Conservation (phyloP, 805 yeast species). For the Nakazawaea laoshanensis region DNA sequence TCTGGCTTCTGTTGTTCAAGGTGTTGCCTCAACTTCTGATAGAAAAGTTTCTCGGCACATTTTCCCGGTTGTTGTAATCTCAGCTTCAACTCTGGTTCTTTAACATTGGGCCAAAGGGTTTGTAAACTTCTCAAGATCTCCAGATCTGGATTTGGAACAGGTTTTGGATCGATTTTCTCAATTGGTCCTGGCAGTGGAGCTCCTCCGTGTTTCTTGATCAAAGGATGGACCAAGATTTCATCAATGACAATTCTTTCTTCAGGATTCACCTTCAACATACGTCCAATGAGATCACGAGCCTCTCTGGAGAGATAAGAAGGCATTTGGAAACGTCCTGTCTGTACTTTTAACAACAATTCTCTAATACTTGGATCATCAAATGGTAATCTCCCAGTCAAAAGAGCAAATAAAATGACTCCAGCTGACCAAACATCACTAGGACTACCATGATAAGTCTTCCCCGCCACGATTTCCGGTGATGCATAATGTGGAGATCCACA, state of each 20-base stretch:
- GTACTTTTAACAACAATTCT: slow-evolving; percentile 80
- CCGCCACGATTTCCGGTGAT: slow-evolving; percentile 95
- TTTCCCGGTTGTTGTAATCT: slow-evolving; percentile 47
- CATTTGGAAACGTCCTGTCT: slow-evolving; percentile 79
- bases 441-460: slow-evolving; percentile 90
- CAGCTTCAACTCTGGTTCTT: slow-evolving; percentile 39
- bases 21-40: slow-evolving; percentile 65
- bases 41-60: slow-evolving; percentile 74
- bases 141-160: slow-evolving; percentile 16
- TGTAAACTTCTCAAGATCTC: slow-evolving; percentile 71
- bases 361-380: slow-evolving; percentile 96
- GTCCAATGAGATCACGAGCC: slow-evolving; percentile 77
- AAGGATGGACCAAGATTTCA: slow-evolving; percentile 73
- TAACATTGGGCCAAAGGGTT: slow-evolving; percentile 76
- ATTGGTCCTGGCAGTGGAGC: slow-evolving; percentile 28
- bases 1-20: slow-evolving; percentile 22
- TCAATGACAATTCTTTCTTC: slow-evolving; percentile 67
- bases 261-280: slow-evolving; percentile 82
- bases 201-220: slow-evolving; percentile 61
- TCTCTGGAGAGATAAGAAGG: slow-evolving; percentile 73
- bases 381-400: slow-evolving; percentile 90
- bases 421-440: slow-evolving; percentile 98
- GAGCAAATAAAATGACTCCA: slow-evolving; percentile 90
- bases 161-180: slow-evolving; percentile 15
- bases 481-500: slow-evolving; percentile 99